Conservation (phyloP, 768 basidiomycete species). For the Suillus fuscotomentosus region DNA sequence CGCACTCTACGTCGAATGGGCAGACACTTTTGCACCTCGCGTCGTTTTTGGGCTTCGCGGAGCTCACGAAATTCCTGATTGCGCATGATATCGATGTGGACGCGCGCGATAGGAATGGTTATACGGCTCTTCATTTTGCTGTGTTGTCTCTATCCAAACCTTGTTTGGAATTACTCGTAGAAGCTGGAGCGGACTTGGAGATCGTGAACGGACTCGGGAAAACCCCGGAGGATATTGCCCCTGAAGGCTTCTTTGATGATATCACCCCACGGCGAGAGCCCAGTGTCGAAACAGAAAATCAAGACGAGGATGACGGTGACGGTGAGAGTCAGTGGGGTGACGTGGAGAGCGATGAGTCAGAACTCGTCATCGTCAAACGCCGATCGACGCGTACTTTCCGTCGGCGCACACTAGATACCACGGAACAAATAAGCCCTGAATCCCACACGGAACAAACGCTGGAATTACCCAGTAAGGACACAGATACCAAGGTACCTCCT, state of each 20-base stretch:
- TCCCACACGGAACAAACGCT: neutral
- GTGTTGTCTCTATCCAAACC: conserved; percentile 60
- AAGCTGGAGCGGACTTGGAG: conserved; percentile 77
- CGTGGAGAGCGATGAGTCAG: conserved; percentile 63
- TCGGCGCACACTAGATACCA: conserved; percentile 24
- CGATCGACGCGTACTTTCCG: conserved; percentile 33
- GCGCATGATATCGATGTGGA: conserved; percentile 75
- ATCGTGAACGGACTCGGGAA: conserved; percentile 72
- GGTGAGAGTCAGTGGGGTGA: conserved; percentile 69
- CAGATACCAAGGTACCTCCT: conserved; percentile 23
- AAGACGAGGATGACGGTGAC: conserved; percentile 47
- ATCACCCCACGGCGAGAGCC: conserved; percentile 16
- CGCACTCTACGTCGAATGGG: conserved; percentile 64
- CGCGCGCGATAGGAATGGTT: conserved; percentile 84
- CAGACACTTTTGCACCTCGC: conserved; percentile 92
- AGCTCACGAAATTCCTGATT: conserved; percentile 71
- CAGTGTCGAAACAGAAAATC: conserved; percentile 22
- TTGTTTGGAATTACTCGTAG: conserved; percentile 67
- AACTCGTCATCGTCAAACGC: conserved; percentile 28
- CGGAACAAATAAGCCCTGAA: conserved; percentile 11
- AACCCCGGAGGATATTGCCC: conserved; percentile 62
- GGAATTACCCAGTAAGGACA: conserved; percentile 5
- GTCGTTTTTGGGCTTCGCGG: conserved; percentile 70
- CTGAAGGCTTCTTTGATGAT: conserved; percentile 44
- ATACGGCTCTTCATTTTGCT: conserved; percentile 87